Percentiles rank a stretch among this genome's conserved stretches.
These are phyloP conservation scores for Hamamelis virginiana DNA, from an alignment of 164 flowering plant species.

Conservation along the genomic window DNA sequence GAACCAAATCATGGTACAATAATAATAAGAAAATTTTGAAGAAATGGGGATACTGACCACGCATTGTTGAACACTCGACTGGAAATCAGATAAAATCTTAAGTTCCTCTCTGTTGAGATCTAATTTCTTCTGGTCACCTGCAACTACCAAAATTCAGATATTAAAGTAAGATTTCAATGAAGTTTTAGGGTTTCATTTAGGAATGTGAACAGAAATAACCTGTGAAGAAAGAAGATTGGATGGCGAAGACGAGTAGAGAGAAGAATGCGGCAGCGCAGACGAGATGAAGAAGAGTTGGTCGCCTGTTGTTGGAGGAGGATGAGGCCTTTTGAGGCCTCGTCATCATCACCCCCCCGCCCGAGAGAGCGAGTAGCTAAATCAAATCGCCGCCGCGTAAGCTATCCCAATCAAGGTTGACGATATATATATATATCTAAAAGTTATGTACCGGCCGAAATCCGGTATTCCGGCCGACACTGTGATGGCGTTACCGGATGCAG, in stretches of 20 bases:
- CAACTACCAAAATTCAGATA: neutral
- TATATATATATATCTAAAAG: too few species aligned
- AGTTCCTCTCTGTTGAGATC: constrained; percentile 34
- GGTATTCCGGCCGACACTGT: too few species aligned
- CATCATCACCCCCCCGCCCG: neutral
- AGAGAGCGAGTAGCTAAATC: too few species aligned
- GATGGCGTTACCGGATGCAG: too few species aligned
- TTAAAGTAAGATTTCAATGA: too few species aligned
- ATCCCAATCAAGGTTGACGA: too few species aligned
- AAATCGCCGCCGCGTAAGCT: too few species aligned
- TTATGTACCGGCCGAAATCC: too few species aligned
- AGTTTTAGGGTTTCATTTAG: too few species aligned
- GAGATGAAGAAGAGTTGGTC: constrained; percentile 45
- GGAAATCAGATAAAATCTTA: constrained; percentile 57
- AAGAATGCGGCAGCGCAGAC: constrained; percentile 55
- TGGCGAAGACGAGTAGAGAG: constrained; percentile 57
- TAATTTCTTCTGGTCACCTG: constrained; percentile 34
- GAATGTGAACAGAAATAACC: constrained; percentile 14
- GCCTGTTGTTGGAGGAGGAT: constrained; percentile 11
- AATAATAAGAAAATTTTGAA: neutral
- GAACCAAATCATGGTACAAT: neutral
- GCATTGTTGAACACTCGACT: constrained; percentile 76
- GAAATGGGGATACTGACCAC: constrained; percentile 48
- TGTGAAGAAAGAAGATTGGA: constrained; percentile 58
- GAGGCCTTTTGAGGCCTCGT: constrained; percentile 22